phyloP scores from a whole-genome alignment of 1,139 yeast genomes.

The Geotrichum candidum region DNA sequence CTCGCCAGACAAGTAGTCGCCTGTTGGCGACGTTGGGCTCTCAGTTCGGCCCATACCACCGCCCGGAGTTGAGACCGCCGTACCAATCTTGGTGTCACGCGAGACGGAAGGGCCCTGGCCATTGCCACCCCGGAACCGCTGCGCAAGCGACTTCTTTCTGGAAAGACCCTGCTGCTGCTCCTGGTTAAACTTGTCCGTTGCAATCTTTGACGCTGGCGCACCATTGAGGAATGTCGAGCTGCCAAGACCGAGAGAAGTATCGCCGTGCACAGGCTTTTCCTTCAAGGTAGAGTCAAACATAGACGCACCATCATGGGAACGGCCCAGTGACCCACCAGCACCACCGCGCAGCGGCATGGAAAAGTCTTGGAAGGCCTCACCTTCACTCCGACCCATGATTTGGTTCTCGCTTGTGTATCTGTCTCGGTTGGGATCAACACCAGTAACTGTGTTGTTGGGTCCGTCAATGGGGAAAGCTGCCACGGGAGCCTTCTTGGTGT shows the following conservation, averaged over 20 bases:
- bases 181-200: slow-evolving; percentile 29
- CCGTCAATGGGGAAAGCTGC: slow-evolving; percentile 94
- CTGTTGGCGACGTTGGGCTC: neutral
- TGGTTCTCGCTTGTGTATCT: slow-evolving; percentile 35
- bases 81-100: neutral
- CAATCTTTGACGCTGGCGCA: slow-evolving; percentile 76
- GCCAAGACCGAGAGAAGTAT: slow-evolving; percentile 80
- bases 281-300: slow-evolving; percentile 62
- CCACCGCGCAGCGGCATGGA: slow-evolving; percentile 10
- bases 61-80: neutral
- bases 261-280: slow-evolving; percentile 76
- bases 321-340: neutral
- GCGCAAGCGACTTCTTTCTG: slow-evolving; percentile 65
- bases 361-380: slow-evolving; percentile 31
- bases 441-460: slow-evolving; percentile 81
- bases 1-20: neutral
- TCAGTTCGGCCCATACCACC: neutral
- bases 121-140: slow-evolving; percentile 45
- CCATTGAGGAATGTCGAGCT: slow-evolving; percentile 90
- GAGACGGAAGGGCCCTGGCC: slow-evolving; percentile 12
- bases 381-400: slow-evolving; percentile 33
- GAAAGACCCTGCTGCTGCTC: slow-evolving; percentile 28
- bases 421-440: slow-evolving; percentile 41
- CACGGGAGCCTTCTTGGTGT: slow-evolving; percentile 72
- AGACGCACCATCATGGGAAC: slow-evolving; percentile 9